Evolutionary conservation across 1,284 basidiomycete genomes (phyloP).

Genomic region (Cutaneotrichosporon sp.): DNA sequence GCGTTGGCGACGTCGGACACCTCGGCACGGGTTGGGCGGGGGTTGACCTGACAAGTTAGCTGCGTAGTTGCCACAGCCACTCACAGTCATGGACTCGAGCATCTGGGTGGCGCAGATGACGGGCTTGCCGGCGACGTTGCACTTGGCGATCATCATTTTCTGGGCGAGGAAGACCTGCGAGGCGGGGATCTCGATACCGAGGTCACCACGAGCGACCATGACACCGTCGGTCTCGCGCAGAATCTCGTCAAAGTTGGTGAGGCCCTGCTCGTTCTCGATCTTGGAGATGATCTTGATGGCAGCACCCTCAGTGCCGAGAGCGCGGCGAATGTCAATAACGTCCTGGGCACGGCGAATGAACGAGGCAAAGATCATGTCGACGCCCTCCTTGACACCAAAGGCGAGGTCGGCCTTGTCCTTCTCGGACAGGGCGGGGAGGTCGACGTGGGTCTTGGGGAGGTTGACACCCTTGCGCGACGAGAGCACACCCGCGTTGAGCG

Average conservation of each 20-base stretch:
- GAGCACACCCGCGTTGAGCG: slow-evolving; percentile 87
- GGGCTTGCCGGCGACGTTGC: slow-evolving; percentile 93
- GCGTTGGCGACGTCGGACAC: slow-evolving; percentile 97
- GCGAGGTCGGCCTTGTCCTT: slow-evolving; percentile 94
- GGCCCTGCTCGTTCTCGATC: slow-evolving; percentile 97
- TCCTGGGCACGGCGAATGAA: slow-evolving; percentile 92
- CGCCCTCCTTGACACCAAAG: slow-evolving; percentile 95
- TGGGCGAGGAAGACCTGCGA: slow-evolving; percentile 96
- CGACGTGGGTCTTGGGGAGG: slow-evolving; percentile 95
- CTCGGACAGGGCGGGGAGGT: slow-evolving; percentile 93
- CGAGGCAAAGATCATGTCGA: slow-evolving; percentile 98
- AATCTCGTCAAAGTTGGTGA: slow-evolving; percentile 96
- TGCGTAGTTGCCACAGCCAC: slow-evolving; percentile 19
- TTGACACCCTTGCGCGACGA: slow-evolving; percentile 99
- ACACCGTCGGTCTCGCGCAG: slow-evolving; percentile 88
- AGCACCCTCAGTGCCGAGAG: slow-evolving; percentile 85
- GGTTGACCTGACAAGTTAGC: slow-evolving; percentile 67
- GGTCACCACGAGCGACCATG: slow-evolving; percentile 97
- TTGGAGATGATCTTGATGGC: slow-evolving; percentile 97
- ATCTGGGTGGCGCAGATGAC: slow-evolving; percentile 99
- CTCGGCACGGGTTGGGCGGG: slow-evolving; percentile 91
- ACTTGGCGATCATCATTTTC: slow-evolving; percentile 99
- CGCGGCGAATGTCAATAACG: slow-evolving; percentile 81
- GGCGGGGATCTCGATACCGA: slow-evolving; percentile 97
- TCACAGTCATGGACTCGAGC: slow-evolving; percentile 97